A percentile compares a stretch with the other conserved stretches of the same genome.
Evolutionary conservation across 495 filamentous ascomycete species (phyloP).

Genomic region (Tuber calosporum): DNA sequence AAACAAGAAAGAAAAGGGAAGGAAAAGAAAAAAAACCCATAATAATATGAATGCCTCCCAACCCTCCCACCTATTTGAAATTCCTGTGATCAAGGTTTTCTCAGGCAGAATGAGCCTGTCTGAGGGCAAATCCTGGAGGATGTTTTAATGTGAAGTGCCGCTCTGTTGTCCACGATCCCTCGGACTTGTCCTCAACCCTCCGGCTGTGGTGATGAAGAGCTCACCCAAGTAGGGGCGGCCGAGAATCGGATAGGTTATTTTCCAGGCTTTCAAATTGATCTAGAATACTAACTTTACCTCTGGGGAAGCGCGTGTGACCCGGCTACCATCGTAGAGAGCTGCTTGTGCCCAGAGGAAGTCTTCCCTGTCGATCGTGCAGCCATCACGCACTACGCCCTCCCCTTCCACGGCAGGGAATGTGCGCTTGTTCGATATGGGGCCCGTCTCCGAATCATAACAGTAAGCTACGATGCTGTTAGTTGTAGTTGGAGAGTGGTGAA

Average conservation of each 20-base stretch:
- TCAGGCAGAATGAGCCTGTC: slow-evolving; percentile 28
- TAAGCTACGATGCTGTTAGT: slow-evolving; percentile 64
- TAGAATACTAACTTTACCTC: slow-evolving; percentile 59
- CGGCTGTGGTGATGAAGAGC: slow-evolving; percentile 61
- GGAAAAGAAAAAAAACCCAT: slow-evolving; percentile 11
- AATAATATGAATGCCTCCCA: slow-evolving; percentile 11
- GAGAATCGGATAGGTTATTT: slow-evolving; percentile 65
- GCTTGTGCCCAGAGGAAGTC: slow-evolving; percentile 74
- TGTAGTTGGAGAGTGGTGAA: slow-evolving; percentile 72
- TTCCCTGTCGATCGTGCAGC: slow-evolving; percentile 63
- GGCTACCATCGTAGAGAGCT: slow-evolving; percentile 64
- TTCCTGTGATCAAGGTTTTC: slow-evolving; percentile 1
- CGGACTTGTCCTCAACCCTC: slow-evolving; percentile 51
- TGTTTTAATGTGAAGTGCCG: slow-evolving; percentile 62
- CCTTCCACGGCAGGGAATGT: slow-evolving; percentile 57
- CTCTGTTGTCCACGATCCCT: slow-evolving; percentile 59
- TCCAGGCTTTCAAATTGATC: slow-evolving; percentile 59
- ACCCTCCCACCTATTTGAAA: not conserved
- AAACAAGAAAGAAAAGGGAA: not conserved
- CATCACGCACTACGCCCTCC: slow-evolving; percentile 61
- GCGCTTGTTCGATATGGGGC: slow-evolving; percentile 59
- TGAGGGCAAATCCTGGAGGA: slow-evolving; percentile 52
- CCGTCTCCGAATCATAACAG: slow-evolving; percentile 60
- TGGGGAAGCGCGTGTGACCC: slow-evolving; percentile 60
- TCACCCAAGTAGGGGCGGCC: slow-evolving; percentile 54